Evolutionary conservation across 805 yeast species (phyloP).

Genomic region (Cyberlindnera amylophila): DNA sequence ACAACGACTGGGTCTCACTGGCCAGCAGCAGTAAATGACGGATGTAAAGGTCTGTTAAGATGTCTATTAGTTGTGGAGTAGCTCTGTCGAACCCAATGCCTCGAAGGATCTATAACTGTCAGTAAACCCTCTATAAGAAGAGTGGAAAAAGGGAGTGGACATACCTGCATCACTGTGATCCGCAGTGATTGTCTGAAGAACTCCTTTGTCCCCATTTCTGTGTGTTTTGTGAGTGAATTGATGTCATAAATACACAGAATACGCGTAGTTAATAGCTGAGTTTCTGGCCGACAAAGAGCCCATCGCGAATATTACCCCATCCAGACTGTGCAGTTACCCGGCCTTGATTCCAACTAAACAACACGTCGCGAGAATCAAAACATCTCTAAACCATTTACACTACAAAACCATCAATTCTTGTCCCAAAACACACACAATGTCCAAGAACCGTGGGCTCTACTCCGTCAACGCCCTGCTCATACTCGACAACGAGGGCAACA

Average conservation of each 20-base stretch:
- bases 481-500: slow-evolving; percentile 74
- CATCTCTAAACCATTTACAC: too few species aligned
- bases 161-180: slow-evolving; percentile 46
- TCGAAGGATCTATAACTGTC: slow-evolving; percentile 46
- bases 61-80: slow-evolving; percentile 65
- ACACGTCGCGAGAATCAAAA: slow-evolving; percentile 13
- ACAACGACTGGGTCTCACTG: slow-evolving; percentile 44
- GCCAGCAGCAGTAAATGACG: slow-evolving; percentile 57
- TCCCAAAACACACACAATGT: slow-evolving; percentile 26
- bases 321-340: slow-evolving; percentile 1
- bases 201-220: slow-evolving; percentile 29
- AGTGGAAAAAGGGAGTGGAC: slow-evolving; percentile 6
- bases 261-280: too few species aligned
- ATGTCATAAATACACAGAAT: not conserved
- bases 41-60: slow-evolving; percentile 71
- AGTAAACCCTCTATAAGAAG: not conserved
- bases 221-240: not conserved
- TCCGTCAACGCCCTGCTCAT: slow-evolving; percentile 77
- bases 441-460: slow-evolving; percentile 62
- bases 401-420: too few species aligned
- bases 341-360: too few species aligned
- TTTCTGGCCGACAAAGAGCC: too few species aligned
- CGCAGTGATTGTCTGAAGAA: slow-evolving; percentile 46
- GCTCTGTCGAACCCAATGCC: slow-evolving; percentile 83
- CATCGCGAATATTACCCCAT: slow-evolving; percentile 4